Conservation (phyloP, 768 basidiomycete genomes). For the Boletales sp. region DNA sequence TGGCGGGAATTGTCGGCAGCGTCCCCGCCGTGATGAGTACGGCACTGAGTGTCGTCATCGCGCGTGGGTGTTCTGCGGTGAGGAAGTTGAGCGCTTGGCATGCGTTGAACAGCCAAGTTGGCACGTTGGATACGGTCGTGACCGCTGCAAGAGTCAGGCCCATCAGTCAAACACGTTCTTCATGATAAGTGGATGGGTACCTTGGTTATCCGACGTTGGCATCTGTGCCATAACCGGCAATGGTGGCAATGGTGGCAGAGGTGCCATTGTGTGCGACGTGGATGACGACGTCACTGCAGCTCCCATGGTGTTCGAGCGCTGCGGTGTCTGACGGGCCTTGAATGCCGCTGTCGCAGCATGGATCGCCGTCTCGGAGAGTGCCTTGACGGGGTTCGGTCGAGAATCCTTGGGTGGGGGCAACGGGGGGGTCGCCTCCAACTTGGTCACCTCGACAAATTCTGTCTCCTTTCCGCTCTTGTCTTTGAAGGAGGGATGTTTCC, state of each 20-base stretch:
- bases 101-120: conserved; percentile 75
- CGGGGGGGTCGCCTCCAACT: conserved; percentile 6
- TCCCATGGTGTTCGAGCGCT: conserved; percentile 29
- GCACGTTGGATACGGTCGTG: conserved; percentile 55
- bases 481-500: conserved; percentile 36
- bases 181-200: conserved; percentile 2
- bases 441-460: conserved; percentile 31
- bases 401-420: conserved; percentile 24
- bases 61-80: conserved; percentile 70
- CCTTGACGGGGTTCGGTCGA: conserved; percentile 35
- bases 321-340: conserved; percentile 25
- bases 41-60: conserved; percentile 69
- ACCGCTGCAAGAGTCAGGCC: conserved; percentile 21
- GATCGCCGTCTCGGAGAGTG: conserved; percentile 31
- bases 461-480: conserved; percentile 31
- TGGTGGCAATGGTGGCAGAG: conserved; percentile 14
- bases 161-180: neutral
- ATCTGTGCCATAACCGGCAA: conserved; percentile 15
- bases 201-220: conserved; percentile 12
- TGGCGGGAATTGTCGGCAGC: conserved; percentile 66
- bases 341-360: conserved; percentile 27
- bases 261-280: neutral
- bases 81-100: conserved; percentile 73
- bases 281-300: conserved; percentile 16
- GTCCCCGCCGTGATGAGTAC: conserved; percentile 78